These are phyloP conservation scores for Ulmus americana DNA, from an alignment of 331 rosid species.

Conservation along the genomic window DNA sequence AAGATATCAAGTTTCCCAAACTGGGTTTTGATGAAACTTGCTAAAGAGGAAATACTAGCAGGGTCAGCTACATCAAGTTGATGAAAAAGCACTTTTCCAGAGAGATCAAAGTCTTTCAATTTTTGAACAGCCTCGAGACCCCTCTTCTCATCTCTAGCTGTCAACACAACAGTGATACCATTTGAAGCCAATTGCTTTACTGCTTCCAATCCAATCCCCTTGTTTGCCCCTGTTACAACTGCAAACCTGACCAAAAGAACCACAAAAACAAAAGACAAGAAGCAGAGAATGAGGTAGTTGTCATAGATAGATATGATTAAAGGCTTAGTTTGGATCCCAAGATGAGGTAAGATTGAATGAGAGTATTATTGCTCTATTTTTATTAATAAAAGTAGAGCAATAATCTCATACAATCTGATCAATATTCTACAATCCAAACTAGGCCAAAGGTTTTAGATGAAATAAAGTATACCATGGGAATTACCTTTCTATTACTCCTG, in stretches of 20 bases:
- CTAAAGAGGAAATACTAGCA: constrained; percentile 33
- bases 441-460: too few species aligned
- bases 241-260: constrained; percentile 32
- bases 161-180: constrained; percentile 25
- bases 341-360: too few species aligned
- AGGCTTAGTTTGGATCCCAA: too few species aligned
- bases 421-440: too few species aligned
- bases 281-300: too few species aligned
- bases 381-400: too few species aligned
- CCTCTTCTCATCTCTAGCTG: constrained; percentile 26
- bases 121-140: constrained; percentile 25
- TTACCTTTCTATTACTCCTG: too few species aligned
- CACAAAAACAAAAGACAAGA: too few species aligned
- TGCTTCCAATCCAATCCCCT: constrained; percentile 47
- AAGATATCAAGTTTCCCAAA: constrained; percentile 57
- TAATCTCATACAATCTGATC: too few species aligned
- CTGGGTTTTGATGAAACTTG: constrained; percentile 33
- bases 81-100: constrained; percentile 42
- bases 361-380: too few species aligned
- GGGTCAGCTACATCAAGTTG: constrained; percentile 61
- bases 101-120: constrained; percentile 9
- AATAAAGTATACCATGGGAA: too few species aligned
- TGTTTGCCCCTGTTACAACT: constrained; percentile 46
- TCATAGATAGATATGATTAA: too few species aligned
- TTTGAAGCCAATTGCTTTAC: constrained; percentile 42